Evolutionary conservation across 2,329 filamentous ascomycete genomes (phyloP), one percentile per base, ranked within the genome.

Genomic region (Pseudogymnoascus sp.): DNA sequence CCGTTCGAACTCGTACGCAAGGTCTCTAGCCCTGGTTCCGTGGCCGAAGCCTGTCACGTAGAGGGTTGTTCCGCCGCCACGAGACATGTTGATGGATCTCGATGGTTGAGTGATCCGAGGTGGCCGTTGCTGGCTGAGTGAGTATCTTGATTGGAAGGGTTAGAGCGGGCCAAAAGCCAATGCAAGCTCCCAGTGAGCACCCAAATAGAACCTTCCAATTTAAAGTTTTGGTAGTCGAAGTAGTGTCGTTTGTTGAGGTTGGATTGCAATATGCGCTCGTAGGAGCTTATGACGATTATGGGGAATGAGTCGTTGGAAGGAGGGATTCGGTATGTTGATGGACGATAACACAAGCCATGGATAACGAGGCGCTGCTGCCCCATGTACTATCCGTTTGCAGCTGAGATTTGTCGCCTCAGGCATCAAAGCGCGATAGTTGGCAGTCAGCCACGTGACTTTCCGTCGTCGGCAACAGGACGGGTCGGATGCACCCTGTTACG

Each of bases 1-100:
- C 91, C 93, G 92, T 93, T 97, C 93, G 90, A 97, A 97, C 85
- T 97, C 93, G 90, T 96, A 97, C 83, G 93, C 92, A 78, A 97
- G 90, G 84, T 99, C 93, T 86, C 95, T 91, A 78, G 95, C 92
- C 83, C 95, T 91, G 78, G 93, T 97, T 78, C 93, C 92, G 80
- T 96, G 92, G 85, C 93, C 96, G 80, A 99, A 99, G 85, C 95
- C 95, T 75, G 93, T 96, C 79, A 97, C 93, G 83, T 97, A 97
- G 71, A 97, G 90, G 64, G 93, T 97, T 66, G 90, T 96, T 72
- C 91, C 89, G 72, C 91, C 89, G 77, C 90, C 87, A 76, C 92
- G 91, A 86, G 93, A 96, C 92, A 96, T 96, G 61, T 69, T 74
- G 59, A 45, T 62, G 60, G 31, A 31, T 31, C n/a, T 34, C n/a